Percentiles rank a stretch among this genome's conserved stretches.
Conservation (phyloP, 2,329 filamentous ascomycete species). For the Colletotrichum lindemuthianum region DNA sequence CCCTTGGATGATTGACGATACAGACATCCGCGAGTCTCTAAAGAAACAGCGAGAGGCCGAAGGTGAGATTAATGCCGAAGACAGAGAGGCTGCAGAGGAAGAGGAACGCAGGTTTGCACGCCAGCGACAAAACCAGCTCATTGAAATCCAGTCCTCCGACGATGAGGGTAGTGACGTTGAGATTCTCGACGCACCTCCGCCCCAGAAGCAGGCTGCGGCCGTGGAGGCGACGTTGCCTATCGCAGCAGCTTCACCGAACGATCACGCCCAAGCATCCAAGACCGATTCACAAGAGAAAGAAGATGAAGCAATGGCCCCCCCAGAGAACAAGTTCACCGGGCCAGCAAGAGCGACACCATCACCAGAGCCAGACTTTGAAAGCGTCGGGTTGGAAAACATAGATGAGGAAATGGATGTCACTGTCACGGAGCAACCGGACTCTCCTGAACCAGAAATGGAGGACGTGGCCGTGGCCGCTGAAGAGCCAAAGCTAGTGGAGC, state of each 20-base stretch:
- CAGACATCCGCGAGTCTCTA: conserved; percentile 72
- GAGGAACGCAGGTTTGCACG: conserved; percentile 59
- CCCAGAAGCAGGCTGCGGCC: conserved; percentile 39
- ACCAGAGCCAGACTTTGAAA: conserved; percentile 48
- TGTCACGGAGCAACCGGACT: conserved; percentile 37
- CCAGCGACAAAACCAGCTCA: conserved; percentile 59
- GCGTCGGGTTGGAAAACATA: conserved; percentile 43
- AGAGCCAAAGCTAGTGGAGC: conserved; percentile 7
- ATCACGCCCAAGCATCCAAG: neutral
- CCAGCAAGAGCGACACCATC: conserved; percentile 19
- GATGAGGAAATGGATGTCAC: conserved; percentile 46
- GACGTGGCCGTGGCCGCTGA: conserved; percentile 9
- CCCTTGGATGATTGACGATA: conserved; percentile 76
- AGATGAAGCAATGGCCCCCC: neutral
- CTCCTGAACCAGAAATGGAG: conserved; percentile 26
- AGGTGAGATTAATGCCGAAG: conserved; percentile 71
- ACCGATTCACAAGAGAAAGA: neutral
- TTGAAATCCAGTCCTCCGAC: conserved; percentile 72
- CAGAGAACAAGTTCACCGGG: neutral
- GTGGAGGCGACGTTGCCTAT: neutral
- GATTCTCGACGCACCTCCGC: conserved; percentile 61
- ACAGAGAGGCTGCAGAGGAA: conserved; percentile 66
- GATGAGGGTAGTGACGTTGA: conserved; percentile 67
- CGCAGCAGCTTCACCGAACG: conserved; percentile 27
- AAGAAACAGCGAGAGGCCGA: conserved; percentile 68